Evolutionary conservation across 306 rosid species (phyloP).

Genomic region (Coriaria nepalensis): DNA sequence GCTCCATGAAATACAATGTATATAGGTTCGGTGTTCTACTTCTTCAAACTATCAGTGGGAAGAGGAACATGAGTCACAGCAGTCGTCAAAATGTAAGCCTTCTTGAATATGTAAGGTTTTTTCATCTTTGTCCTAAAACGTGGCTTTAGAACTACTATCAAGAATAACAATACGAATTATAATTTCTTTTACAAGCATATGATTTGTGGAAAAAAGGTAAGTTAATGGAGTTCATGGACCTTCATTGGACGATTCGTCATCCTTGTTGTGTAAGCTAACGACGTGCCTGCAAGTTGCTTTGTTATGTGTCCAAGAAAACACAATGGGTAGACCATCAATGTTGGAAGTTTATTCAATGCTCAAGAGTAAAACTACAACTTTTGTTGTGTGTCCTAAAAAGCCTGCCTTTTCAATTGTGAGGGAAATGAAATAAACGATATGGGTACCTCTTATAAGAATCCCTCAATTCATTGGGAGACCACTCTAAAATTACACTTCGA

Average conservation of each 20-base stretch:
- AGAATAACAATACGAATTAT: neutral
- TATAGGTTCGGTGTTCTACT: slow-evolving; percentile 31
- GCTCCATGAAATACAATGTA: slow-evolving; percentile 21
- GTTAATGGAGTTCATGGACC: slow-evolving; percentile 18
- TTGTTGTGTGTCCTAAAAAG: slow-evolving; percentile 4
- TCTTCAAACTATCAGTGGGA: slow-evolving; percentile 32
- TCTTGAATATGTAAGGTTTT: slow-evolving; percentile 21
- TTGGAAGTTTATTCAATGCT: slow-evolving; percentile 24
- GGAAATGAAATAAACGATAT: too few species aligned
- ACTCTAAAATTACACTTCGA: too few species aligned
- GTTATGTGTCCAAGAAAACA: slow-evolving; percentile 21
- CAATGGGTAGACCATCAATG: slow-evolving; percentile 26
- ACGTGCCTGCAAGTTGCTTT: slow-evolving; percentile 25
- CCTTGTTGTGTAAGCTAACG: slow-evolving; percentile 16
- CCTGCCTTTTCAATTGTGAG: slow-evolving; percentile 18
- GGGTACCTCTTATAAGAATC: too few species aligned
- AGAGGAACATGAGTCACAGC: slow-evolving; percentile 8
- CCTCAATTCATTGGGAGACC: too few species aligned
- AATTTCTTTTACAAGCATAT: slow-evolving; percentile 24
- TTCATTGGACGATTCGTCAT: slow-evolving; percentile 17
- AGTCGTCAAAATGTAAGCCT: slow-evolving; percentile 7
- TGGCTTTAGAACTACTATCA: neutral
- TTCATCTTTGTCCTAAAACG: neutral
- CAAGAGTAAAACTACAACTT: slow-evolving; percentile 6
- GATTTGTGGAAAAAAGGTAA: slow-evolving; percentile 22